Evolutionary conservation across 345 rosid genomes (phyloP), one percentile per base, ranked within the genome.

Genomic region (Brassica juncea): DNA sequence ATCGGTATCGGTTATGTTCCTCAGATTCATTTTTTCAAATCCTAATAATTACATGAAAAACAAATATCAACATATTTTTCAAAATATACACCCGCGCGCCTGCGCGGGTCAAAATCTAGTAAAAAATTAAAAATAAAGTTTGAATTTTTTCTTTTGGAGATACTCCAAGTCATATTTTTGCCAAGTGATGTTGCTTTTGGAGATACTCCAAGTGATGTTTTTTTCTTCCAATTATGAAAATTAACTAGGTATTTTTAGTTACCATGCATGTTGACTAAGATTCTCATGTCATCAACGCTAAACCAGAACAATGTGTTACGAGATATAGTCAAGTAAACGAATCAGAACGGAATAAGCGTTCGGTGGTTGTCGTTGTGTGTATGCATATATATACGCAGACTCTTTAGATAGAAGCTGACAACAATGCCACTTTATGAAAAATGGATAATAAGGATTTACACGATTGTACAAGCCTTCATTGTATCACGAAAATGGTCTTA

Each of bases 401-500:
- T 39, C 12, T 8, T 3, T 39, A 39, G 12, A 39, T 2, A 8
- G 47, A 39, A 8, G 12, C 47, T 39, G 12, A 39, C 47, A 12
- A 39, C 47, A 12, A 8, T 0, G 47, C 12, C 12, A 39, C 47
- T 39, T 39, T 39, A 39, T 9, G 12, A 42, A 42, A 37, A 10
- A 42, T 42, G 14, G 49, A 3, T 10, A 42, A 10, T 42, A 10
- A 42, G 49, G 14, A 58, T 21, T 23, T 23, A 58, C 23, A 4
- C 2, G 5, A 8, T 10, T 8, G 2, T 7, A 16, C 2, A 15
- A 32, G 68, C 16, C 12, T 32, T n/a, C 0, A 15, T 32, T 15
- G 27, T 11, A 58, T 14, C 16, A 60, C n/a, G 11, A 76, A 76
- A 60, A 31, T 30, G 27, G n/a, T 69, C 55, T 70, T 49, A 23